Evolutionary conservation across 768 basidiomycete species (phyloP).

Genomic region (Cystofilobasidium macerans): DNA sequence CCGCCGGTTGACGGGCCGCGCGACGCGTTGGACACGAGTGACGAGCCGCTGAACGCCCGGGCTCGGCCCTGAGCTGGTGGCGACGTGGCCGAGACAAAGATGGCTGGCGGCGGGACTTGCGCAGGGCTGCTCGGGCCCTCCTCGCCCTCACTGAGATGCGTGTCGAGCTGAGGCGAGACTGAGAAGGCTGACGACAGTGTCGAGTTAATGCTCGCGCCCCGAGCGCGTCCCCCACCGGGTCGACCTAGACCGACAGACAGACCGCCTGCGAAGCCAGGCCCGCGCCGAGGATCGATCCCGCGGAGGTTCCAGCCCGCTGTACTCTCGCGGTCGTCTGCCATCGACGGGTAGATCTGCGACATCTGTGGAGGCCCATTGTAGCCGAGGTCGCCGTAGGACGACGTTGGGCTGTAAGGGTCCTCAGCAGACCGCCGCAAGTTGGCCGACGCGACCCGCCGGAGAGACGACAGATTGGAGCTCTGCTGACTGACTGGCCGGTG

Average conservation of each 20-base stretch:
- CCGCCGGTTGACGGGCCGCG: slow-evolving; percentile 27
- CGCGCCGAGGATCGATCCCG: background rate
- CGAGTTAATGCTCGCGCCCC: slow-evolving; percentile 29
- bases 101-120: slow-evolving; percentile 27
- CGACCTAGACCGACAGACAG: background rate
- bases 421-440: slow-evolving; percentile 8
- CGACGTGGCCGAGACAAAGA: slow-evolving; percentile 28
- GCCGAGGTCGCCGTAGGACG: background rate
- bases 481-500: background rate
- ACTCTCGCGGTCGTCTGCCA: background rate
- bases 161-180: slow-evolving; percentile 9
- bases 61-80: slow-evolving; percentile 28
- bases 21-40: slow-evolving; percentile 28
- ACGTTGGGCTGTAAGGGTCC: background rate
- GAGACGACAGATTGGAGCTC: slow-evolving; percentile 18
- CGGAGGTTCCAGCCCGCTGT: slow-evolving; percentile 9
- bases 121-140: background rate
- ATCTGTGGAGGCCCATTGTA: background rate
- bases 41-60: slow-evolving; percentile 33
- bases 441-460: slow-evolving; percentile 22
- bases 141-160: slow-evolving; percentile 12
- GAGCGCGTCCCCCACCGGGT: slow-evolving; percentile 26
- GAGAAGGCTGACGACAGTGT: slow-evolving; percentile 21
- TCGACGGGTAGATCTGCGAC: background rate
- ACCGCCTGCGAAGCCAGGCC: background rate